A percentile compares a stretch with the other conserved stretches of the same genome.
Evolutionary conservation across 176 grass and related monocot species (phyloP).

Genomic region (Cenchrus fungigraminus): DNA sequence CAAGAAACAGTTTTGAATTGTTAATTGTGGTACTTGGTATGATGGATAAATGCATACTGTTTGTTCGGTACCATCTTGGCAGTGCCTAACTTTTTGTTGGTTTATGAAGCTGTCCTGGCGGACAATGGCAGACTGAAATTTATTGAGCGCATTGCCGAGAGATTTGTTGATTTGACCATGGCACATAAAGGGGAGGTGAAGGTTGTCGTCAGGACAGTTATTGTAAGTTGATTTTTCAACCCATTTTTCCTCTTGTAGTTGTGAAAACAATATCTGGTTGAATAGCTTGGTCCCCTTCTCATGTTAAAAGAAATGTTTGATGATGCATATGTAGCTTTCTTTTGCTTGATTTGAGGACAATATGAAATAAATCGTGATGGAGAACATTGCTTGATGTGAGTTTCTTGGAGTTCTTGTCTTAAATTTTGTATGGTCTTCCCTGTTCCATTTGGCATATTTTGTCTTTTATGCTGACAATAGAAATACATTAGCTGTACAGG

Average conservation of each 20-base stretch:
- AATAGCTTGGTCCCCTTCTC: not conserved
- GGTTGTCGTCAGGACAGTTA: slow-evolving; percentile 80
- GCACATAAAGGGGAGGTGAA: slow-evolving; percentile 91
- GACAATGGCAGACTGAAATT: slow-evolving; percentile 86
- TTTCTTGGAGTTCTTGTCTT: not conserved
- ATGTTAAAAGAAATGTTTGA: slow-evolving; percentile 1
- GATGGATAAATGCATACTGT: slow-evolving; percentile 5
- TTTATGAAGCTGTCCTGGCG: slow-evolving; percentile 73
- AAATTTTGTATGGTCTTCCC: not conserved
- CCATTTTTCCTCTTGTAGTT: slow-evolving; percentile 15
- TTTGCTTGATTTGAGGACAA: not conserved
- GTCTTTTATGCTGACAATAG: not conserved
- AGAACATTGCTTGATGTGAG: not conserved
- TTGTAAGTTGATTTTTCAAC: slow-evolving; percentile 64
- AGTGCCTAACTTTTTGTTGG: slow-evolving; percentile 24
- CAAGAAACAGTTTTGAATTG: not conserved
- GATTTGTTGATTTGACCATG: slow-evolving; percentile 96
- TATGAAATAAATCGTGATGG: not conserved
- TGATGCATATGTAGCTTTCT: not conserved
- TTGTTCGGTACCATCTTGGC: slow-evolving; percentile 7
- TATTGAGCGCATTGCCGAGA: slow-evolving; percentile 78
- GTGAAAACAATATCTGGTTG: not conserved
- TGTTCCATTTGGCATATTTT: not conserved
- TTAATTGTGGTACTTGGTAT: not conserved
- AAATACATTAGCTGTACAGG: not conserved